Conservation (phyloP, 345 rosid species). For the Sonneratia alba region DNA sequence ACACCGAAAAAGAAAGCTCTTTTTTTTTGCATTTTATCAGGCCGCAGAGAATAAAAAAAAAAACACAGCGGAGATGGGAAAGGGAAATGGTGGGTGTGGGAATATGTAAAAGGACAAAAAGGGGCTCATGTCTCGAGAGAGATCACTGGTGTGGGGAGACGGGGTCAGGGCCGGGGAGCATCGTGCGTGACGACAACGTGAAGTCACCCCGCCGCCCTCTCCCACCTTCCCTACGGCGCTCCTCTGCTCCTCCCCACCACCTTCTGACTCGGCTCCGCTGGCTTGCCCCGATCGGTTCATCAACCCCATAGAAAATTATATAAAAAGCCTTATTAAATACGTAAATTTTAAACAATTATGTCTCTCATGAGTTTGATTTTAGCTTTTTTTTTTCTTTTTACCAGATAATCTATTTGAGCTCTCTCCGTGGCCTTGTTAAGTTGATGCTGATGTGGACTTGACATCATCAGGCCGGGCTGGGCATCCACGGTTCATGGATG, state of each 20-base stretch:
- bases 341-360: no score
- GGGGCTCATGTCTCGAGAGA: conserved; percentile 15
- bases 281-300: not conserved
- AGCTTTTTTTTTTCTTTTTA: no score
- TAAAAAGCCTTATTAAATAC: no score
- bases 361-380: no score
- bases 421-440: no score
- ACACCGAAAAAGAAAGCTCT: not conserved
- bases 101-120: not conserved
- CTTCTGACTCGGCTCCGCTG: not conserved
- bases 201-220: conserved; percentile 24
- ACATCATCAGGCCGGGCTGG: no score
- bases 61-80: no score
- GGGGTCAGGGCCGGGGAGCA: not conserved
- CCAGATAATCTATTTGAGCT: no score
- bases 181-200: conserved; percentile 23
- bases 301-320: no score
- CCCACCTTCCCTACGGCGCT: conserved; percentile 1
- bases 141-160: not conserved
- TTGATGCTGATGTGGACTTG: no score
- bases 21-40: not conserved
- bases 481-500: no score
- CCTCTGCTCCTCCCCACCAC: not conserved
- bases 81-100: no score
- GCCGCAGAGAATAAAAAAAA: not conserved